Base-by-base conservation (phyloP, 2,329 filamentous ascomycete genomes). In the Neonectria hederae region DNA sequence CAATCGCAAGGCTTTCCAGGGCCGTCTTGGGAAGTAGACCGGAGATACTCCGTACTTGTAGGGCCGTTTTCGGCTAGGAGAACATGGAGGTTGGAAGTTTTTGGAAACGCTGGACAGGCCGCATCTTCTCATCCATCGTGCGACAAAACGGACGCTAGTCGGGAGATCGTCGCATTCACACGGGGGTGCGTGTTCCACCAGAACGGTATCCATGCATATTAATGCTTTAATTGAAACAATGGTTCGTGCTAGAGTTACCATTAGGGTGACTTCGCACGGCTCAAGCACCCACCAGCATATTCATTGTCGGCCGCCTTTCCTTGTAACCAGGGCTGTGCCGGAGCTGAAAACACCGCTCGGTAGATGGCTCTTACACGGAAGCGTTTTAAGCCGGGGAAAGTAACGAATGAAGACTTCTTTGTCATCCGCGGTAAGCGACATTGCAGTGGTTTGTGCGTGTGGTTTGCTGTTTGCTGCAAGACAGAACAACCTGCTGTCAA, bases 211-310 rank as follows among this genome's bases (percentile, higher is more conserved):
- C 54, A 51, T 64, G 57, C 55, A 60, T 56, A 46, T 45, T 54
- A 46, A 52, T 63, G 55, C 61, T 62, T 51, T 52, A 65, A 48
- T 58, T 72, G 70, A 72, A 72, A 72, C 70, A 9, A 28, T 63
- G 52, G 63, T 59, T 59, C 60, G 56, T 51, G 66, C 46, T 49
- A 32, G 38, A 43, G 24, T 24, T 35, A 35, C 35, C 24, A 32
- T 35, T 45, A 52, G 38, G 28, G 21, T 32, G 26, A 35, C 53
- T 43, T 62, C 14, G 59, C 52, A 35, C 48, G 28, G 7, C 43
- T 43, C 49, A 32, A 28, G 38, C 22, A 59, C 35, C 35, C 35
- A 54, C 24, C 40, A 54, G 46, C 38, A 19, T 19, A 24, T 35
- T 26, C 22, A 3, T 24, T 8, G 35, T 54, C 42, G n/a, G 9